Evolutionary conservation across 768 basidiomycete genomes (phyloP), one percentile per base, ranked within the genome.

Genomic region (Tubosaeta sp.): DNA sequence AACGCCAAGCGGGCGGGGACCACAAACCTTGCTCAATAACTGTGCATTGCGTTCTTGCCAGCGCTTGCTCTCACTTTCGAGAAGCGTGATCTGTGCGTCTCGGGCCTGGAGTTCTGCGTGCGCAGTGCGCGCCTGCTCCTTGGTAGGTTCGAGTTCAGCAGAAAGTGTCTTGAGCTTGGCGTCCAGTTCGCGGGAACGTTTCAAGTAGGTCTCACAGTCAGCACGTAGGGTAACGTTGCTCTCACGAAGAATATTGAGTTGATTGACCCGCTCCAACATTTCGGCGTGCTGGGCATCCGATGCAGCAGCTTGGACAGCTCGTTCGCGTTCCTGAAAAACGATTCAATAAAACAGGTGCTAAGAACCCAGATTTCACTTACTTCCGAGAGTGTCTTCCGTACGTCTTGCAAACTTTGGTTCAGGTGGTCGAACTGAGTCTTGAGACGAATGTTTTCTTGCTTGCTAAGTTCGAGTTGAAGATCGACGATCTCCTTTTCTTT

Each of bases 401-500:
- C 79, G 50, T 91, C 89, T 47, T 90, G 80, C 59, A 94, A 69
- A 38, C 70, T 81, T 55, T 83, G 82, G 14, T 77, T 75, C 36
- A 91, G 65, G 59, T 87, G 84, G 6, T 92, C 90, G 24, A 88
- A 78, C 62, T 93, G 87, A 18, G 79, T 70, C 65, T 86, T 88
- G 46, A 90, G 66, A 5, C 90, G 80, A 9, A 80, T 69, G 57
- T 79, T 88, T 71, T 94, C 90, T 59, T 83, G 81, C 62, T 80
- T 82, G 74, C 84, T 79, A 43, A 94, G 79, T 59, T 93, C 88
- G 22, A 91, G 76, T 56, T 93, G 90, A 29, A 93, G 78, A 58
- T 94, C 91, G 40, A 90, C 86, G 46, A 94, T 91, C 64, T 94
- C 90, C 70, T 94, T 93, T 75, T 94, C 92, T 62, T 87, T 90